Evolutionary conservation across 2,329 filamentous ascomycete genomes (phyloP).

Genomic region (Colletotrichum filicis): DNA sequence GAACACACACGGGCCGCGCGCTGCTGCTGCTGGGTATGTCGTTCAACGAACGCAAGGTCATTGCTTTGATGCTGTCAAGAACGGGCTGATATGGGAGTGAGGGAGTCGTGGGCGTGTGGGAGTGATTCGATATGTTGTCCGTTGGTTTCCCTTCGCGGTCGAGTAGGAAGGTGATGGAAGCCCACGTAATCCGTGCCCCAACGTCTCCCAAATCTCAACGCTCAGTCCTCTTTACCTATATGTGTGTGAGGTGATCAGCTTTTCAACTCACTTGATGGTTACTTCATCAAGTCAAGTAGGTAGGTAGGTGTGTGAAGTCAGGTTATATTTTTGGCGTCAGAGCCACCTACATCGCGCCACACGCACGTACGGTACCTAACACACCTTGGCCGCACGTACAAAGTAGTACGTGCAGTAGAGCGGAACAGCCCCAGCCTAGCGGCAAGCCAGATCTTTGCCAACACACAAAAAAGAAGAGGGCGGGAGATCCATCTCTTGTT

Average conservation of each 20-base stretch:
- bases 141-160: neutral
- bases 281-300: neutral
- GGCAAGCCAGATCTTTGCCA: neutral
- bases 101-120: neutral
- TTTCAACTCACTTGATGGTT: neutral
- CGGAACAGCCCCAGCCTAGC: neutral
- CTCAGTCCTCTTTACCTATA: neutral
- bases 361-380: too few species aligned
- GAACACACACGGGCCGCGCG: neutral
- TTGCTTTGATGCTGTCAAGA: constrained; percentile 19
- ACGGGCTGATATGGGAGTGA: neutral
- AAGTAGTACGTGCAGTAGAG: constrained; percentile 13
- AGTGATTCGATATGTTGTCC: too few species aligned
- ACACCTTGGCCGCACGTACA: neutral
- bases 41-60: constrained; percentile 1
- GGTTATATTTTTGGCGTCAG: neutral
- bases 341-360: neutral
- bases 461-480: too few species aligned
- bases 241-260: neutral
- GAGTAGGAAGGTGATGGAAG: neutral
- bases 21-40: neutral
- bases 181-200: neutral
- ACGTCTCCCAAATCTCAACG: neutral
- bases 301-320: neutral
- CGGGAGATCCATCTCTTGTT: neutral